These are phyloP conservation scores for Ensete ventricosum DNA, from an alignment of 176 grass and related monocot genomes.

Conservation along the genomic window DNA sequence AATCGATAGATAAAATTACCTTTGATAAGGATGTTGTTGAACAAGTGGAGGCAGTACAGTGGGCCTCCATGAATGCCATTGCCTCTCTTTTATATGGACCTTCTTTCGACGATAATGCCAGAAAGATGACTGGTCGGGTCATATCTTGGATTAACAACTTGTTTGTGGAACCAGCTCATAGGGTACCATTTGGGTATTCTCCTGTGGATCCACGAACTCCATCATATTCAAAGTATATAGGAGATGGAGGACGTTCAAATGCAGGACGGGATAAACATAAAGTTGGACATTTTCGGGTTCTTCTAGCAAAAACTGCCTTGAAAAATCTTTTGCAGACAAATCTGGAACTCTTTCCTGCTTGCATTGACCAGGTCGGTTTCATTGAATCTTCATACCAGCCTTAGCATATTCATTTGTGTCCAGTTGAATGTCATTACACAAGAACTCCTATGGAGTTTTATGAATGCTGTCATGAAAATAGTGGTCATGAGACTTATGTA, in stretches of 20 bases:
- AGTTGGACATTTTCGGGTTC: conserved; percentile 59
- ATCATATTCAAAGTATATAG: conserved; percentile 67
- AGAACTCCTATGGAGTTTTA: too few species aligned
- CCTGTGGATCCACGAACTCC: conserved; percentile 82
- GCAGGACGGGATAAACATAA: conserved; percentile 75
- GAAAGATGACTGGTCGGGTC: conserved; percentile 74
- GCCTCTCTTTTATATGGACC: conserved; percentile 86
- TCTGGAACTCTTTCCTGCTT: conserved; percentile 88
- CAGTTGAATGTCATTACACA: too few species aligned
- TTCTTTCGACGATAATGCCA: conserved; percentile 98
- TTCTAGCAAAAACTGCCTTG: conserved; percentile 83
- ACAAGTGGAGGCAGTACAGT: conserved; percentile 85
- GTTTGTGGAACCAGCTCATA: conserved; percentile 55
- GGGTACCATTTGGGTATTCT: conserved; percentile 74
- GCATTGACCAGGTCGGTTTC: conserved; percentile 73
- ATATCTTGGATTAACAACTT: conserved; percentile 82
- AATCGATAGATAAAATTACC: conserved; percentile 86
- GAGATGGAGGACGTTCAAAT: conserved; percentile 39
- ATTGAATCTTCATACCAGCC: neutral
- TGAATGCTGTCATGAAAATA: too few species aligned
- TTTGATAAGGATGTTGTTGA: conserved; percentile 93
- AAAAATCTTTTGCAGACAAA: conserved; percentile 94
- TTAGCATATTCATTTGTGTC: neutral
- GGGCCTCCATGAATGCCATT: conserved; percentile 92
- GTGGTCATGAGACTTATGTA: too few species aligned